These are phyloP conservation scores for Pyricularia pennisetigena DNA, from an alignment of 2,329 filamentous ascomycete genomes.

Conservation along the genomic window DNA sequence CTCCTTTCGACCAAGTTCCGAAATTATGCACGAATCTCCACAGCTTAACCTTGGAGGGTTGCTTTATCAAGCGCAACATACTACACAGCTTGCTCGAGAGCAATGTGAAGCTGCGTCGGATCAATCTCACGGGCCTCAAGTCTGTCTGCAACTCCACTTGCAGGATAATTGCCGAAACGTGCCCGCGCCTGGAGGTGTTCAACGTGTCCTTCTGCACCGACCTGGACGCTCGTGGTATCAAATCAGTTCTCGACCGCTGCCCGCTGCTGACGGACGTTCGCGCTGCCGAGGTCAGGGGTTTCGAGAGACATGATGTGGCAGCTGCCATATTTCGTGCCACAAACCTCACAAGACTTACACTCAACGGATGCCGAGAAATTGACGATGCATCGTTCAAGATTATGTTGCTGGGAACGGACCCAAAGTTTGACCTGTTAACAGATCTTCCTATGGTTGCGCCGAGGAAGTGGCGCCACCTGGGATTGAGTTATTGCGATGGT, in stretches of 20 bases:
- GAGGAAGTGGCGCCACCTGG: conserved; percentile 72
- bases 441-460: conserved; percentile 66
- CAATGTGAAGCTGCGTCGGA: conserved; percentile 68
- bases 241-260: conserved; percentile 63
- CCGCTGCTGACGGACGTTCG: conserved; percentile 66
- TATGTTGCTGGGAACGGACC: conserved; percentile 66
- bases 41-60: conserved; percentile 82
- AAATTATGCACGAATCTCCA: conserved; percentile 79
- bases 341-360: conserved; percentile 68
- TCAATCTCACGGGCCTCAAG: conserved; percentile 77
- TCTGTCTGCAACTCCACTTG: conserved; percentile 77
- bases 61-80: conserved; percentile 53
- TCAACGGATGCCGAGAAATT: conserved; percentile 72
- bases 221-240: conserved; percentile 68
- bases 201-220: conserved; percentile 92
- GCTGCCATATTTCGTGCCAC: conserved; percentile 70
- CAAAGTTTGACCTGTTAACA: conserved; percentile 73
- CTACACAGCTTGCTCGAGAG: conserved; percentile 65
- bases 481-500: conserved; percentile 68
- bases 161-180: conserved; percentile 74
- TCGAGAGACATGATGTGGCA: conserved; percentile 65
- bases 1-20: conserved; percentile 37
- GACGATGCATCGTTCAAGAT: conserved; percentile 63
- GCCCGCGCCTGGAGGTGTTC: conserved; percentile 69
- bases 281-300: conserved; percentile 72